phyloP scores from a whole-genome alignment of 2,329 filamentous ascomycete species.

The Podosphaera xanthii region DNA sequence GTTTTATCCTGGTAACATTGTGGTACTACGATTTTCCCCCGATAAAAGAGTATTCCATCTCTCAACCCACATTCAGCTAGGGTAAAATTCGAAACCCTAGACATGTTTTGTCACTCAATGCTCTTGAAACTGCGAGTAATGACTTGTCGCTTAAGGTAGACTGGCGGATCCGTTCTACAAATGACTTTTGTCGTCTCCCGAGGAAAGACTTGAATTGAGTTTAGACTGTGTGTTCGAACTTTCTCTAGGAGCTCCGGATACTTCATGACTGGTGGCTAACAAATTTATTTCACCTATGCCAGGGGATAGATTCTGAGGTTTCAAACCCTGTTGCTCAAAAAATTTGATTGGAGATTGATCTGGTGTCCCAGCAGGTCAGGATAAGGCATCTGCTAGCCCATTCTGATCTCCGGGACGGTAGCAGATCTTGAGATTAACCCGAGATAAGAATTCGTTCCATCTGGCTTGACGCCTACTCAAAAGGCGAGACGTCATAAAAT shows the following conservation, averaged over 20 bases:
- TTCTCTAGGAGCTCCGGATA: background rate
- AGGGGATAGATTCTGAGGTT: background rate
- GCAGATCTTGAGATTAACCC: background rate
- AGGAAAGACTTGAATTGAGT: background rate
- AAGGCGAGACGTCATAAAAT: background rate
- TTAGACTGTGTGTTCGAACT: background rate
- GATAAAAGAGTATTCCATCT: background rate
- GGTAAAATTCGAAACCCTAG: background rate
- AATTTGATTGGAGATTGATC: background rate
- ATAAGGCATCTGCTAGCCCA: background rate
- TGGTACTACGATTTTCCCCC: background rate
- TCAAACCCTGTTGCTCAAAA: background rate
- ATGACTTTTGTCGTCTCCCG: background rate
- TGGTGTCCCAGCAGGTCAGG: background rate
- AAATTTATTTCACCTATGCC: background rate
- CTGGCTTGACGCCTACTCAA: background rate
- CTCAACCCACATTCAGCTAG: background rate
- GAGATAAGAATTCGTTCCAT: background rate
- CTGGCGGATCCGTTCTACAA: background rate
- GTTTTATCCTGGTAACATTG: background rate
- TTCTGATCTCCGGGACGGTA: background rate
- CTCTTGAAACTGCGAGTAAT: background rate
- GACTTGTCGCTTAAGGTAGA: background rate
- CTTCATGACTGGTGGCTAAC: background rate
- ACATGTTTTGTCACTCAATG: background rate